Evolutionary conservation across 2,329 filamentous ascomycete genomes (phyloP).

Genomic region (Sclerotinia spermophila): DNA sequence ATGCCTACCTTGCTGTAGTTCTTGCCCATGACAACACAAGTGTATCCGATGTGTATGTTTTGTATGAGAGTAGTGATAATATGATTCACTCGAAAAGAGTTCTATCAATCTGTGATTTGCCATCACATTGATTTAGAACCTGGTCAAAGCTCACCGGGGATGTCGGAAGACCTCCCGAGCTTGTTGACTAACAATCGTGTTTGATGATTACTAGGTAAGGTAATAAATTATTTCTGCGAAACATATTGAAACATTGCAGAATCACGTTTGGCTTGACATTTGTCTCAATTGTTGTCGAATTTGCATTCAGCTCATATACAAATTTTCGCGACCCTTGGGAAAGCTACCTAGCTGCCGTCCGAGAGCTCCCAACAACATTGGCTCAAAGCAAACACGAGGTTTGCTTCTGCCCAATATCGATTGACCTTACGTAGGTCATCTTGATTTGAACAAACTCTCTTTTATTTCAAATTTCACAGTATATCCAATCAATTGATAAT

Average conservation of each 20-base stretch:
- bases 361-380: background rate
- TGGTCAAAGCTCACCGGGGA: slow-evolving; percentile 3
- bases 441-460: background rate
- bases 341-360: background rate
- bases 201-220: background rate
- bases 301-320: background rate
- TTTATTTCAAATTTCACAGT: background rate
- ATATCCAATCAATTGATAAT: background rate
- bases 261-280: background rate
- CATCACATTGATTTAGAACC: too few relatives aligned
- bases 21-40: too few relatives aligned
- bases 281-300: background rate
- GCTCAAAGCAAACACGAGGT: background rate
- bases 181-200: background rate
- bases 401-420: background rate
- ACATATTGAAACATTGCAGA: background rate
- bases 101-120: too few relatives aligned
- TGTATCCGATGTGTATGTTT: too few relatives aligned
- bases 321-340: background rate
- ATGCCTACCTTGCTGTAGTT: too few relatives aligned
- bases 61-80: too few relatives aligned
- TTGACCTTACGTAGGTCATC: background rate
- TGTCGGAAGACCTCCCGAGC: background rate
- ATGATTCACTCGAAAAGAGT: too few relatives aligned
- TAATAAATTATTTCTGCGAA: background rate